phyloP scores from a whole-genome alignment of 805 yeast genomes.

The Candida sakaeoensis region DNA sequence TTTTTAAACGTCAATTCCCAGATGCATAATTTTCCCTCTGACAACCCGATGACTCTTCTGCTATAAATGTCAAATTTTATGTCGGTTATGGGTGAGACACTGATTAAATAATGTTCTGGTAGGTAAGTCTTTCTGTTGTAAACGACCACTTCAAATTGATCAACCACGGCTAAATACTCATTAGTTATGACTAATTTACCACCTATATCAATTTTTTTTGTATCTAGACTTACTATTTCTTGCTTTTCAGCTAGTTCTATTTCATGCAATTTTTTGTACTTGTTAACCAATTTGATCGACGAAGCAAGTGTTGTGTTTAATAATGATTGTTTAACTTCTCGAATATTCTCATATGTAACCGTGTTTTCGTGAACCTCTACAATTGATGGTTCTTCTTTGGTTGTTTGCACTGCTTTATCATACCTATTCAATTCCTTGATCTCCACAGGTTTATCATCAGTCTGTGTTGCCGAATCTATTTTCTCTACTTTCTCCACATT shows the following conservation, averaged over 20 bases:
- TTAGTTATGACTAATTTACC: background rate
- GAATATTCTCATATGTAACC: background rate
- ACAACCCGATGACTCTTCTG: constrained; percentile 41
- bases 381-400: constrained; percentile 4
- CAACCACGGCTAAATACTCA: constrained; percentile 1
- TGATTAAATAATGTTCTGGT: constrained; percentile 38
- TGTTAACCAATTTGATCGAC: constrained; percentile 22
- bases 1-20: constrained; percentile 38
- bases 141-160: background rate
- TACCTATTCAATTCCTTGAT: constrained; percentile 12
- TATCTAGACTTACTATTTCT: background rate
- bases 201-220: constrained; percentile 1
- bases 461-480: constrained; percentile 10
- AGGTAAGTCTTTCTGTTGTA: constrained; percentile 1
- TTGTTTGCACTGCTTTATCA: constrained; percentile 22
- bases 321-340: constrained; percentile 12
- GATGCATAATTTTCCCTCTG: constrained; percentile 47
- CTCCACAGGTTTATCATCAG: constrained; percentile 2
- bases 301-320: constrained; percentile 19
- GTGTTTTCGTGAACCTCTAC: background rate
- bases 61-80: constrained; percentile 40
- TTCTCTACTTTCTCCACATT: constrained; percentile 2
- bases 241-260: constrained; percentile 2
- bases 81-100: constrained; percentile 36
- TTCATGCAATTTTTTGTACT: constrained; percentile 11